phyloP scores from a whole-genome alignment of 2,329 filamentous ascomycete genomes.

The Eutypella sp. region DNA sequence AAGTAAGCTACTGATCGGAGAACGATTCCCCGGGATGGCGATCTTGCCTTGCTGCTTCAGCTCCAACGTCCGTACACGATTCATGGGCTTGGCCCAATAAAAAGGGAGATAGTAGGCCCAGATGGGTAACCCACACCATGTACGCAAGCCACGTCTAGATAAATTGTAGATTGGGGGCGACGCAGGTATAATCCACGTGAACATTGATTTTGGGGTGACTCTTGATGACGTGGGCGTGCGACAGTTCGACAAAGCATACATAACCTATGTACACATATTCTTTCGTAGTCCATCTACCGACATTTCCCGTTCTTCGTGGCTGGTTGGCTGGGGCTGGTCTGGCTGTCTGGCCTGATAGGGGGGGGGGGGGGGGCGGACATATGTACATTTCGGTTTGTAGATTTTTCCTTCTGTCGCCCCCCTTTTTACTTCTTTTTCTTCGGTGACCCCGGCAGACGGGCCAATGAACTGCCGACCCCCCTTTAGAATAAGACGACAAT shows the following conservation, averaged over 20 bases:
- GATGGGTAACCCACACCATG: neutral
- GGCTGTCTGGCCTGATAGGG: neutral
- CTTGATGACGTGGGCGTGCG: conserved; percentile 15
- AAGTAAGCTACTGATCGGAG: too few species aligned
- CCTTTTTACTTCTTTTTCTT: too few species aligned
- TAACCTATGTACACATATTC: neutral
- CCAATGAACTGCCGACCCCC: neutral
- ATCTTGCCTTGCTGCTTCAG: too few species aligned
- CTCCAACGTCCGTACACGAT: too few species aligned
- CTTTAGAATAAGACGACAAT: neutral
- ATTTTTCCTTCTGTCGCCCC: too few species aligned
- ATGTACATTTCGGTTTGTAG: too few species aligned
- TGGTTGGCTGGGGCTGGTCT: too few species aligned
- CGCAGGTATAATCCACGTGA: conserved; percentile 14
- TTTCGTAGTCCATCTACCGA: neutral
- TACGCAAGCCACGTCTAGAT: neutral
- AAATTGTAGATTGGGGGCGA: neutral
- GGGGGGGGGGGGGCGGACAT: too few species aligned
- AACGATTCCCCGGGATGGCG: too few species aligned
- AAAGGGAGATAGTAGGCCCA: neutral
- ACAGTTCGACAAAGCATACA: conserved; percentile 2
- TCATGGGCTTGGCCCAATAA: neutral
- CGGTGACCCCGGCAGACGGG: too few species aligned
- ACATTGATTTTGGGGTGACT: conserved; percentile 19
- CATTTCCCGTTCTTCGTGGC: neutral